Percentiles rank a stretch among this genome's conserved stretches.
phyloP scores from a whole-genome alignment of 2,329 filamentous ascomycete species.

The Cercospora janseana region DNA sequence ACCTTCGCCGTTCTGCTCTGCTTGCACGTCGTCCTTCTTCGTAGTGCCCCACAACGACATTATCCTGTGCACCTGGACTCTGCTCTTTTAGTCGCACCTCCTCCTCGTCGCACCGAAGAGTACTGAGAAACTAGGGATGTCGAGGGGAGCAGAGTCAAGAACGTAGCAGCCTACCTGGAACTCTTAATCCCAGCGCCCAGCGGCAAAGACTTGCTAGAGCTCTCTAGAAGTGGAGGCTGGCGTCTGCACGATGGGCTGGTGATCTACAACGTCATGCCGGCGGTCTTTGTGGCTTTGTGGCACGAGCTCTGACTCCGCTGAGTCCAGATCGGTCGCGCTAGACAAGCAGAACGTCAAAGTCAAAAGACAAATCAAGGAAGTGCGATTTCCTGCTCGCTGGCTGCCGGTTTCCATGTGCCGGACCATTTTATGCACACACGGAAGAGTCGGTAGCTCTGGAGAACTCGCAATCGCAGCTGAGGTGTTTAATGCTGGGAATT shows the following conservation, averaged over 20 bases:
- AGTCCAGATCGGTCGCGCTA: slow-evolving; percentile 11
- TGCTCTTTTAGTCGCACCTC: slow-evolving; percentile 12
- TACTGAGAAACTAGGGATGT: not conserved
- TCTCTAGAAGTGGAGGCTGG: slow-evolving; percentile 8
- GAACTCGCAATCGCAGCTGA: too few relatives aligned
- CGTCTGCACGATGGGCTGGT: slow-evolving; percentile 5
- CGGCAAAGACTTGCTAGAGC: slow-evolving; percentile 1
- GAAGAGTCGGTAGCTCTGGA: too few relatives aligned
- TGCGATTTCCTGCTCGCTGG: slow-evolving; percentile 1
- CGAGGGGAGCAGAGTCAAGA: slow-evolving; percentile 1
- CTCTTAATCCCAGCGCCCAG: not conserved
- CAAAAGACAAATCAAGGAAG: slow-evolving; percentile 15
- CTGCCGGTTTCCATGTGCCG: not conserved
- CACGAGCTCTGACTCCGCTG: slow-evolving; percentile 16
- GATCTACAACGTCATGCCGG: slow-evolving; percentile 2
- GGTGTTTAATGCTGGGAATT: too few relatives aligned
- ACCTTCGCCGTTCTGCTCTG: slow-evolving; percentile 34
- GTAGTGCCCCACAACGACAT: slow-evolving; percentile 59
- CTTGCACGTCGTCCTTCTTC: slow-evolving; percentile 45
- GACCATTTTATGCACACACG: too few relatives aligned
- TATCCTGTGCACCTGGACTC: slow-evolving; percentile 20
- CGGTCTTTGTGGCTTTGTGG: slow-evolving; percentile 20
- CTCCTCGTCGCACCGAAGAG: not conserved
- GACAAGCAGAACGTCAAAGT: slow-evolving; percentile 1
- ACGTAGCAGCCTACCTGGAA: slow-evolving; percentile 2